Evolutionary conservation across 352 stramenopile genomes (phyloP), one percentile per base, ranked within the genome.

Genomic region (Aphanomyces cochlioides): DNA sequence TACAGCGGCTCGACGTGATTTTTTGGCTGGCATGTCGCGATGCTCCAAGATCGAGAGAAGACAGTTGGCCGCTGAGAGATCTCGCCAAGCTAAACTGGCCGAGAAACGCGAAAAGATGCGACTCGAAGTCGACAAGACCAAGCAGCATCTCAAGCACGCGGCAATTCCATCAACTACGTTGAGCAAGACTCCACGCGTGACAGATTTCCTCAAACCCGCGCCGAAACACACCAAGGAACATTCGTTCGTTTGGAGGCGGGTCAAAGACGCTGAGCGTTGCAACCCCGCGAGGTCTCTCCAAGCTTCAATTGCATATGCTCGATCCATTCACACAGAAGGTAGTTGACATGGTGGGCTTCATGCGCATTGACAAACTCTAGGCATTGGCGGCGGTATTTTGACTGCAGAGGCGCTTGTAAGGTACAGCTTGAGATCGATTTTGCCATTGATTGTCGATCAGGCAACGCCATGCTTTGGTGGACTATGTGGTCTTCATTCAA

Each of bases 401-500:
- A 61, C 54, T 3, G 54, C 13, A 12, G 54, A 28, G 6, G 28
- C 43, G 1, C 54, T 61, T 41, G 19, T 1, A 7, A 61, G 54
- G 54, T 61, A 37, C 1, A 41, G 54, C 10, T 50, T n/a, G 43
- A 50, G 43, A 50, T n/a, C 2, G 43, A 50, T 28, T 28, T 28
- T 28, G 43, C 10, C 43, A n/a, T n/a, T 50, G 10, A 50, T 50
- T 12, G 43, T n/a, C 10, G 10, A 50, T 12, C 43, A 67, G 59
- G 38, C 59, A 67, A 37, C 39, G 56, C 5, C 17, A 50, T 34
- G 43, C 59, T 12, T 21, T 56, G 19, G 43, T 28, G 7, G 10
- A 38, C 38, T 50, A 67, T 15, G 56, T 67, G 15, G 12, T 67
- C 36, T 67, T 57, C 43, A 67, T 67, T 28, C 59, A 67, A 36